phyloP scores from a whole-genome alignment of 805 yeast genomes.

The Ogataea kodamae region DNA sequence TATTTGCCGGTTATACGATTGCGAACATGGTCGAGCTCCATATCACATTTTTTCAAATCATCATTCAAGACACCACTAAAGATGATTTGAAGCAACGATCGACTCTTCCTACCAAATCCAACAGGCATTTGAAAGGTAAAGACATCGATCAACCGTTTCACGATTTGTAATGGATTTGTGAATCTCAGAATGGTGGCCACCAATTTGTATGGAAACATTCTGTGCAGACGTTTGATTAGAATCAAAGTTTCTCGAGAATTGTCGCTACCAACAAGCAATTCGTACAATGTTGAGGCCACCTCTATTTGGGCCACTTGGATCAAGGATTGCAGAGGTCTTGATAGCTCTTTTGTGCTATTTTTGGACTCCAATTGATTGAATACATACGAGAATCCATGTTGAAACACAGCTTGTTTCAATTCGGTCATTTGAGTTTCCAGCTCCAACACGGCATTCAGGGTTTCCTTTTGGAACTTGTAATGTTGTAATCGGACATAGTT shows the following conservation, averaged over 20 bases:
- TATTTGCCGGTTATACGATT: conserved; percentile 11
- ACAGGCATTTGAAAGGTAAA: conserved; percentile 74
- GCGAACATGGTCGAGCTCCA: conserved; percentile 47
- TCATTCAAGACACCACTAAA: conserved; percentile 72
- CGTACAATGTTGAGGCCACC: conserved; percentile 79
- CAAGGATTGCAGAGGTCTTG: conserved; percentile 65
- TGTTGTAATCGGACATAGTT: conserved; percentile 54
- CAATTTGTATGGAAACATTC: conserved; percentile 73
- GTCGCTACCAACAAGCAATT: conserved; percentile 76
- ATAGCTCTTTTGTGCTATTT: conserved; percentile 49
- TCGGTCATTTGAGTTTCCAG: conserved; percentile 42
- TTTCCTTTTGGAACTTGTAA: conserved; percentile 64
- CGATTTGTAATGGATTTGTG: conserved; percentile 84
- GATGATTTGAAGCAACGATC: conserved; percentile 67
- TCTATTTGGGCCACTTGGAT: conserved; percentile 82
- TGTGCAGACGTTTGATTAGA: conserved; percentile 69
- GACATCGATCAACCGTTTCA: conserved; percentile 75
- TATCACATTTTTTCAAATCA: conserved; percentile 62
- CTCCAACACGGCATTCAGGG: conserved; percentile 28
- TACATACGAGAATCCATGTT: conserved; percentile 53
- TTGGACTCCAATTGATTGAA: conserved; percentile 64
- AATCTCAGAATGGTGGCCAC: conserved; percentile 73
- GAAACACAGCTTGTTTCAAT: conserved; percentile 27
- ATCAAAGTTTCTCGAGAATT: conserved; percentile 71
- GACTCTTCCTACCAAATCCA: conserved; percentile 42